Base-by-base conservation (phyloP, 176 grass and related monocot genomes). In the Eleusine indica region DNA sequence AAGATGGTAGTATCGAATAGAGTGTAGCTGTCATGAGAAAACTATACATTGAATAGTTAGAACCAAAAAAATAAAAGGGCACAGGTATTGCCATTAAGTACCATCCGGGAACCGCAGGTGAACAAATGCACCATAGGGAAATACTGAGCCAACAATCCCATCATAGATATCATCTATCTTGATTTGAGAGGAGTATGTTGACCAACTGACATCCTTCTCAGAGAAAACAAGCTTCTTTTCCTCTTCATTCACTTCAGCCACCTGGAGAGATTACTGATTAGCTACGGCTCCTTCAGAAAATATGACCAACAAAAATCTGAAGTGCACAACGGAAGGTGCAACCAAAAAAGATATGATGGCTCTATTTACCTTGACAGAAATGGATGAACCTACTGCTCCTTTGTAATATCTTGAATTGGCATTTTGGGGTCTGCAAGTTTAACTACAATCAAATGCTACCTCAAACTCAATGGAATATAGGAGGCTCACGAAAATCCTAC, bases 101-200 rank as follows among this genome's bases (percentile, higher is more conserved):
- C 93, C 96, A 90, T 98, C 96, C 80, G 91, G 93, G 75, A 95
- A 94, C 32, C 81, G 77, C 42, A 98, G 87, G 82, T 95, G 85
- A 78, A 95, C 91, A 90, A 94, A 98, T 94, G 93, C 93, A 46
- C 96, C 96, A 67, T 95, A 98, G 58, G 88, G 88, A 68, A 93
- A 92, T 8, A 95, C 77, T 54, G 91, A 98, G 71, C 79, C 87
- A 2, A 98, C 91, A 80, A 68, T 89, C 75, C 87, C 96, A 81
- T 95, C 83, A 78, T 88, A 93, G 62, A 82, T 77, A 37, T 82
- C 84, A 6, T 89, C 91, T 63, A 85, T 80, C 58, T 92, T 90
- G 57, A 95, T 80, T 70, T 89, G 85, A 21, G 87, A 88, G 82
- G 89, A 85, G 56, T 95, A 91, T 1, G 66, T 83, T 18, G 87